A percentile compares a stretch with the other conserved stretches of the same genome.
These are phyloP conservation scores for Prillingera fragicola DNA, from an alignment of 1,284 basidiomycete genomes.

Conservation along the genomic window DNA sequence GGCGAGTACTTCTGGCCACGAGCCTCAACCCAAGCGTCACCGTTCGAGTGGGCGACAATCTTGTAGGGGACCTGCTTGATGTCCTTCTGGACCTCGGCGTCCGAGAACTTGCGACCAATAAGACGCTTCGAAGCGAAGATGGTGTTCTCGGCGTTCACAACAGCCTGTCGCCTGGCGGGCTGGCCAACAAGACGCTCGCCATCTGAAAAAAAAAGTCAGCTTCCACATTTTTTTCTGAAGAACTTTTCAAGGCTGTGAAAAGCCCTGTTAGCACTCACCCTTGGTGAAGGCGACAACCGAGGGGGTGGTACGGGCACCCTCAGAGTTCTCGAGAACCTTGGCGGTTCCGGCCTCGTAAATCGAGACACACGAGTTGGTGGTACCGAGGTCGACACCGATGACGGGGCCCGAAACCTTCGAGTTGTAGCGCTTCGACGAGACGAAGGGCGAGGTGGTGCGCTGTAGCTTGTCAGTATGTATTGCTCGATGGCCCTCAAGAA, in stretches of 20 bases:
- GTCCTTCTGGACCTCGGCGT: conserved; percentile 90
- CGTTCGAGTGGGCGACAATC: conserved; percentile 60
- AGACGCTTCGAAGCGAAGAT: conserved; percentile 95
- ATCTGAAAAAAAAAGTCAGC: conserved; percentile 40
- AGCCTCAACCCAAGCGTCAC: conserved; percentile 68
- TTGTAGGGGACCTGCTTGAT: conserved; percentile 65
- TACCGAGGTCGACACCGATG: conserved; percentile 53
- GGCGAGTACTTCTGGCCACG: conserved; percentile 58
- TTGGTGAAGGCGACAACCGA: conserved; percentile 99
- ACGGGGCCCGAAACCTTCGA: conserved; percentile 52
- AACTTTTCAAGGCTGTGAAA: neutral
- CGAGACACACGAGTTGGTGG: conserved; percentile 80
- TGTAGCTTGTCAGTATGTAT: conserved; percentile 8
- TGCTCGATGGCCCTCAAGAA: too few species aligned
- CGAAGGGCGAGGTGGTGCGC: conserved; percentile 31
- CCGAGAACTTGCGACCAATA: conserved; percentile 88
- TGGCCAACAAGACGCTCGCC: conserved; percentile 89
- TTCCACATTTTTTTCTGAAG: neutral
- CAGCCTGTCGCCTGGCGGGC: conserved; percentile 94
- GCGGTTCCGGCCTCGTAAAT: conserved; percentile 94
- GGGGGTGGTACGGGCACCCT: conserved; percentile 95
- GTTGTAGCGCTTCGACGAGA: conserved; percentile 47
- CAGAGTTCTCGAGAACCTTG: conserved; percentile 93
- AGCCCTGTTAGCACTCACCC: conserved; percentile 46
- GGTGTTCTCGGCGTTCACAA: conserved; percentile 92